Evolutionary conservation across 345 rosid species (phyloP).

Genomic region (Linum trigynum): DNA sequence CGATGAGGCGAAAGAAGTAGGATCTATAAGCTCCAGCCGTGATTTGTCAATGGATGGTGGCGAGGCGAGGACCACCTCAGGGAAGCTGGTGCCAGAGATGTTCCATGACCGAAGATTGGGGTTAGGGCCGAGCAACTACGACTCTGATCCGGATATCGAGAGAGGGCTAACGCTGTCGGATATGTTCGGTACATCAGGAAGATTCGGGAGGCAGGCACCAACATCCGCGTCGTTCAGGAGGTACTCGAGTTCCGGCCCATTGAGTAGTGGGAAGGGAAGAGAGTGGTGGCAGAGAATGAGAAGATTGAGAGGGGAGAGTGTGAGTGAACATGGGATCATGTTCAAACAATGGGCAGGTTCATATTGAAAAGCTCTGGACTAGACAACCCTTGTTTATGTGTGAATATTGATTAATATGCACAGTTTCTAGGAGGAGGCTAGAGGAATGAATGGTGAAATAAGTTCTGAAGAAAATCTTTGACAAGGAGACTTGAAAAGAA

Average conservation of each 20-base stretch:
- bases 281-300: conserved; percentile 45
- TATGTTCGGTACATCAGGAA: conserved; percentile 36
- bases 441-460: too few species aligned
- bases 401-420: conserved; percentile 3
- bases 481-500: too few species aligned
- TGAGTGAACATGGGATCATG: conserved; percentile 49
- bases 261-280: conserved; percentile 23
- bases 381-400: neutral
- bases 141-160: conserved; percentile 49
- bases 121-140: conserved; percentile 26
- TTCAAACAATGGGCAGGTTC: conserved; percentile 48
- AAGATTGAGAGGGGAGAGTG: conserved; percentile 51
- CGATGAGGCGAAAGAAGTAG: conserved; percentile 57
- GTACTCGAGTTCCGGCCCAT: conserved; percentile 63
- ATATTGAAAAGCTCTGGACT: conserved; percentile 22
- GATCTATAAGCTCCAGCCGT: conserved; percentile 40
- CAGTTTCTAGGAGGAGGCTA: too few species aligned
- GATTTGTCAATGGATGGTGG: conserved; percentile 36
- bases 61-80: conserved; percentile 33
- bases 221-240: conserved; percentile 42
- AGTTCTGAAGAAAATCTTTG: too few species aligned
- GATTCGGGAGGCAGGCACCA: conserved; percentile 24
- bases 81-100: conserved; percentile 25
- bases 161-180: conserved; percentile 47
- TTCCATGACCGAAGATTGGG: conserved; percentile 23